These are phyloP conservation scores for Didymella pomorum DNA, from an alignment of 2,329 filamentous ascomycete species.

Conservation along the genomic window DNA sequence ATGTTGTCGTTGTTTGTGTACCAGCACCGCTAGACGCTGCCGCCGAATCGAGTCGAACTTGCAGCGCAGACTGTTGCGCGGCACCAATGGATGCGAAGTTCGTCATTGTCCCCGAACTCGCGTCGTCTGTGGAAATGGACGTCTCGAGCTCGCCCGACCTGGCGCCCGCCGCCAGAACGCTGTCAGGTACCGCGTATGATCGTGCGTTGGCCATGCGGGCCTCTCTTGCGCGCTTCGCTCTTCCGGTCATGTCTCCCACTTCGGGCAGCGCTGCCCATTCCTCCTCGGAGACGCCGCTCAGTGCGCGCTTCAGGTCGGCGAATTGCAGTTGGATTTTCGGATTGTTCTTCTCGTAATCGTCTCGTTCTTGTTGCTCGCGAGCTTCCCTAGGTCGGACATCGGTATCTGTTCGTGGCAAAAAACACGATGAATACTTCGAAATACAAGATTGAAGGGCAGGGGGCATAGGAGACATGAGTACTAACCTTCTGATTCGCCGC, in stretches of 20 bases:
- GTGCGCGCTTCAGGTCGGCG: slow-evolving; percentile 89
- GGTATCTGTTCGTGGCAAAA: slow-evolving; percentile 76
- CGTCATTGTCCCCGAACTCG: slow-evolving; percentile 86
- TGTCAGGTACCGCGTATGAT: slow-evolving; percentile 97
- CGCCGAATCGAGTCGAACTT: slow-evolving; percentile 91
- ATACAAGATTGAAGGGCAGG: slow-evolving; percentile 30
- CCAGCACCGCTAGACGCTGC: slow-evolving; percentile 69
- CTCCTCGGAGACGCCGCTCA: slow-evolving; percentile 88
- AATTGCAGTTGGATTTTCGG: slow-evolving; percentile 99
- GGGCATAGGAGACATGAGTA: slow-evolving; percentile 48
- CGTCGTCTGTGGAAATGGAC: slow-evolving; percentile 74
- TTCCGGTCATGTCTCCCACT: slow-evolving; percentile 94
- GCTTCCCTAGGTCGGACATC: slow-evolving; percentile 85
- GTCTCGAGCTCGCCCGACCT: slow-evolving; percentile 84
- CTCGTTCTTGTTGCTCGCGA: slow-evolving; percentile 87
- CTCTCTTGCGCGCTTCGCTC: slow-evolving; percentile 85
- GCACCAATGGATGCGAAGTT: slow-evolving; percentile 98
- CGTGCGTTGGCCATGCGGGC: slow-evolving; percentile 70
- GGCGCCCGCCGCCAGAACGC: slow-evolving; percentile 86
- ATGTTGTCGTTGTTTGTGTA: slow-evolving; percentile 67
- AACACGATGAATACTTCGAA: slow-evolving; percentile 69
- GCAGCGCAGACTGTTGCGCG: slow-evolving; percentile 92
- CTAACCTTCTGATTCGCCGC: slow-evolving; percentile 85
- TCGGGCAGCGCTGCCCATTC: slow-evolving; percentile 97
- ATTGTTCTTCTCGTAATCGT: slow-evolving; percentile 96